Percentiles rank a stretch among this genome's conserved stretches.
phyloP scores from a whole-genome alignment of 129 eudicot species.

The Tagetes erecta region DNA sequence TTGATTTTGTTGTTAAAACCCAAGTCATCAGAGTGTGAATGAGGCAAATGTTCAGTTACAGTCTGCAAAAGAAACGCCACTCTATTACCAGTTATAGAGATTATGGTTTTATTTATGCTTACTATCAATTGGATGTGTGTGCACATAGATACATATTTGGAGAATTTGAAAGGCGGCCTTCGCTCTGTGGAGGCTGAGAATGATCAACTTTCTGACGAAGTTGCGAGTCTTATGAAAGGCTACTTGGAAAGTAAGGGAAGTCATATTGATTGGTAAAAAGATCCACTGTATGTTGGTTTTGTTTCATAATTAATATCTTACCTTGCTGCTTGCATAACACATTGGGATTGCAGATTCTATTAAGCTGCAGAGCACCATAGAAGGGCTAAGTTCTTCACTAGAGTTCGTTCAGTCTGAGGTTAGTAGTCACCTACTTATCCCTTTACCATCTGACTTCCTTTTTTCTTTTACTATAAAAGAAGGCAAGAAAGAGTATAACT shows the following conservation, averaged over 20 bases:
- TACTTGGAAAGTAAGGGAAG: slow-evolving; percentile 52
- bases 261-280: not conserved
- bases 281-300: not conserved
- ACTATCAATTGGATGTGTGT: slow-evolving; percentile 4
- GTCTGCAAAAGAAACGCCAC: not conserved
- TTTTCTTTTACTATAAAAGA: not conserved
- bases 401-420: slow-evolving; percentile 55
- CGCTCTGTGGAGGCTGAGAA: slow-evolving; percentile 49
- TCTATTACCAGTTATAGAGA: not conserved
- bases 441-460: not conserved
- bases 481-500: not conserved
- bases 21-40: too few relatives aligned
- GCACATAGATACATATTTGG: slow-evolving; percentile 50
- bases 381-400: slow-evolving; percentile 46
- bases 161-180: slow-evolving; percentile 47
- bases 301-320: slow-evolving; percentile 10
- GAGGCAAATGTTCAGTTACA: not conserved
- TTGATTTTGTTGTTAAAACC: too few relatives aligned
- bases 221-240: slow-evolving; percentile 43
- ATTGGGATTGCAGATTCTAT: slow-evolving; percentile 45
- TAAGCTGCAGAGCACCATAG: slow-evolving; percentile 48
- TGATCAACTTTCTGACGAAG: slow-evolving; percentile 40
- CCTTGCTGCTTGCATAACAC: slow-evolving; percentile 12
- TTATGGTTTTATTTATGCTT: not conserved
- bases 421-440: slow-evolving; percentile 10